Conservation (phyloP, 2,329 filamentous ascomycete species). For the Trichoderma citrinoviride region DNA sequence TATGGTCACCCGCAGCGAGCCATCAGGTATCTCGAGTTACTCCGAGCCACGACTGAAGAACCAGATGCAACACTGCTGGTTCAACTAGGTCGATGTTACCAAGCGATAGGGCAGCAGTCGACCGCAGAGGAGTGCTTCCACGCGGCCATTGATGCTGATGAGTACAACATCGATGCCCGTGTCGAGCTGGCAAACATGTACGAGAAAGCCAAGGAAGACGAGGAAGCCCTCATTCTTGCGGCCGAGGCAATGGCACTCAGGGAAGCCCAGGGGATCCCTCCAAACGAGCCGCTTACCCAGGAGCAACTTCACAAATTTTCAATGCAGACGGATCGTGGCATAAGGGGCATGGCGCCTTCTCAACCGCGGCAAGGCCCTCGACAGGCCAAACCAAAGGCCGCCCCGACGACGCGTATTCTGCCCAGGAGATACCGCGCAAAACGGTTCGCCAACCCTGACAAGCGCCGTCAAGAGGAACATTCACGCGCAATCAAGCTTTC, state of each 20-base stretch:
- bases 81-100: conserved; percentile 66
- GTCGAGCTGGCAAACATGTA: conserved; percentile 82
- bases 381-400: conserved; percentile 1
- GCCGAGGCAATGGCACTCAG: conserved; percentile 70
- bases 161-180: conserved; percentile 70
- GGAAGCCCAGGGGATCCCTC: conserved; percentile 41
- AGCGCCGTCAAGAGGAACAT: conserved; percentile 45
- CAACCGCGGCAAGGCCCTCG: conserved; percentile 12
- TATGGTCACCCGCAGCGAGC: conserved; percentile 39
- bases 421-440: conserved; percentile 46
- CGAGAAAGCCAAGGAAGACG: conserved; percentile 67
- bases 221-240: conserved; percentile 73
- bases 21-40: conserved; percentile 55
- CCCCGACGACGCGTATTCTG: conserved; percentile 26
- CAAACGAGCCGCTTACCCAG: conserved; percentile 23
- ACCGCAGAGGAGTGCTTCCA: conserved; percentile 77
- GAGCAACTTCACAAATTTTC: not conserved
- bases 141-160: conserved; percentile 68
- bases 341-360: not conserved
- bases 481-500: conserved; percentile 40
- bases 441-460: conserved; percentile 45
- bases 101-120: conserved; percentile 58
- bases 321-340: not conserved
- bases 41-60: conserved; percentile 48
- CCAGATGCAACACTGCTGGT: conserved; percentile 53